Evolutionary conservation across 495 filamentous ascomycete genomes (phyloP).

Genomic region (Penicillium cinerascens): DNA sequence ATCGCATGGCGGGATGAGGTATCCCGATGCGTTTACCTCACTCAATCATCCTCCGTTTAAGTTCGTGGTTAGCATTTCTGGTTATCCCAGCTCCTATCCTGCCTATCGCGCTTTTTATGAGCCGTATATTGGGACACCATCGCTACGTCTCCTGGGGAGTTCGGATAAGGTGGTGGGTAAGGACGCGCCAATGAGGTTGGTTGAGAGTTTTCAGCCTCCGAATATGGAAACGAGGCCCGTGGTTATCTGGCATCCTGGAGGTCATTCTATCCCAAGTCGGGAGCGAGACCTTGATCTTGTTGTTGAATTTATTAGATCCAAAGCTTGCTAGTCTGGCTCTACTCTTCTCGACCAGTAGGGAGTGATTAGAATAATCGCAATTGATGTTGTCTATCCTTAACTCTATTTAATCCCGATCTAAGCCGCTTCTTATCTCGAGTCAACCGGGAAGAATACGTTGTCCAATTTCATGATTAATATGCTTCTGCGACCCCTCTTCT

Average conservation of each 20-base stretch:
- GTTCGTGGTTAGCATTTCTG: constrained; percentile 1
- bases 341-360: no score
- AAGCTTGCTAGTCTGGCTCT: no score
- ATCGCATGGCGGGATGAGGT: neutral
- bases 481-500: no score
- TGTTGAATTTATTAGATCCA: constrained; percentile 4
- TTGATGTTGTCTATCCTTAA: no score
- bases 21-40: constrained; percentile 1
- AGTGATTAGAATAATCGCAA: no score
- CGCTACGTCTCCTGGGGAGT: constrained; percentile 4
- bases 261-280: constrained; percentile 1
- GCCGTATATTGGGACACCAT: constrained; percentile 1
- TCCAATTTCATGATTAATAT: no score
- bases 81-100: constrained; percentile 5
- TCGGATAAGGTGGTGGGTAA: constrained; percentile 8
- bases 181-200: neutral
- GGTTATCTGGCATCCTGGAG: constrained; percentile 5
- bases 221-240: neutral
- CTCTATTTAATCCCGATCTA: no score
- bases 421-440: no score
- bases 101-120: constrained; percentile 6
- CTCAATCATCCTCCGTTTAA: constrained; percentile 1
- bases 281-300: constrained; percentile 1
- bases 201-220: neutral
- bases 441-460: no score